Evolutionary conservation across 2,329 filamentous ascomycete genomes (phyloP), one percentile per base, ranked within the genome.

Genomic region (Chaetomium strumarium): DNA sequence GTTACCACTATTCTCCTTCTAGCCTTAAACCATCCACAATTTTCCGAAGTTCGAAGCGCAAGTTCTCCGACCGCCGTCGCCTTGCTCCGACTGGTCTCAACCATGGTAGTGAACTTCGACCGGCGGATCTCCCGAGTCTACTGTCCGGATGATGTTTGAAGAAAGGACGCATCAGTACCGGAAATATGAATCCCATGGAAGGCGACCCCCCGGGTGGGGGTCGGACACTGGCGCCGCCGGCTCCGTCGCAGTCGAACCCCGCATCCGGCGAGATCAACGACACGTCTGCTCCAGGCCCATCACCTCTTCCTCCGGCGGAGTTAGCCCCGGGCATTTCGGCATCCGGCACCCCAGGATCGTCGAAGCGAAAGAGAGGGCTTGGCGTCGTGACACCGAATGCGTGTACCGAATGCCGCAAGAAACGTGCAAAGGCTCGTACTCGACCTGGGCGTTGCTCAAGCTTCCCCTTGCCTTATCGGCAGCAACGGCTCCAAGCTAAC

Each of bases 351-450:
- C 53, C 62, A 31, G 55, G 59, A n/a, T 51, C 39, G 20, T 75
- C 76, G 3, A 82, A 81, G 63, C 70, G 79, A 14, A 72, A 75
- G 44, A 73, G 79, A 44, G 79, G 79, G 1, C 62, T 79, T 4
- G 79, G 79, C 16, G 67, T 81, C 1, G 78, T 82, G 12, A 82
- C 79, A 5, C 76, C 77, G 39, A 82, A 81, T 65, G 79, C 79
- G 20, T 82, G 79, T 63, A 81, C 76, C 16, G 79, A 82, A 62
- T 82, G 79, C 60, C 75, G 79, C 50, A 82, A 81, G 68, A 82
- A 81, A 66, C 77, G 79, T 52, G 78, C 79, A 59, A 82, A 82
- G 74, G 78, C 80, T 68, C 33, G 67, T 52, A 16, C 34, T 2
- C 7, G 12, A n/a, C 34, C 3, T n/a, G 24, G 24, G 24, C n/a